Evolutionary conservation across 345 rosid species (phyloP), one percentile per base, ranked within the genome.

Genomic region (Balakata baccata): DNA sequence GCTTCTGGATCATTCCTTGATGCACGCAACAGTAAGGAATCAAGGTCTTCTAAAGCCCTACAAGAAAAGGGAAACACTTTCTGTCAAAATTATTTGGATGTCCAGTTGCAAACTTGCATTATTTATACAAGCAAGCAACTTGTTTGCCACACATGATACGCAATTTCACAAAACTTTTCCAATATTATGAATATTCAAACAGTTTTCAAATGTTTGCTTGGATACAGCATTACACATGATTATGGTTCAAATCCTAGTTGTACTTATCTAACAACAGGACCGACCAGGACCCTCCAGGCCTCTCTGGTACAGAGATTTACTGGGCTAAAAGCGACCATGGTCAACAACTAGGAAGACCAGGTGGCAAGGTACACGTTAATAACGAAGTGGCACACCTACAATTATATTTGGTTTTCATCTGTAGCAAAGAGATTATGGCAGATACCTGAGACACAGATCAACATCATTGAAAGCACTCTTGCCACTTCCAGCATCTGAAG

Each of bases 401-500:
- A 41, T 23, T 54, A 7, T 45, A 38, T 34, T 51, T 38, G 23
- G 41, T 3, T 75, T 25, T 17, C 11, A 11, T 3, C 34, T 11
- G n/a, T 52, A 13, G 64, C 57, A 14, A 39, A 23, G 60, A 25
- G 60, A 65, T n/a, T 25, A 65, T 22, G 41, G 54, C 11, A 59
- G 18, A 45, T 88, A 94, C 97, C 97, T 81, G 79, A 94, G 82
- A 78, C 96, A 92, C 74, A 78, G 85, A 75, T 88, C 95, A 51
- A 94, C 97, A 74, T 87, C 87, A 43, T 74, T 70, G 56, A 79
- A 71, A 20, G 97, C 97, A 50, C 85, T 74, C 68, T 85, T 72
- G 50, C 93, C 90, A 64, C 86, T 84, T 49, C 93, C 94, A 74
- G 85, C 85, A 73, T 92, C 97, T 45, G 91, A 90, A 80, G 97